Evolutionary conservation across 768 basidiomycete genomes (phyloP), one percentile per base, ranked within the genome.

Genomic region (Boletus pseudo-olivaceus): DNA sequence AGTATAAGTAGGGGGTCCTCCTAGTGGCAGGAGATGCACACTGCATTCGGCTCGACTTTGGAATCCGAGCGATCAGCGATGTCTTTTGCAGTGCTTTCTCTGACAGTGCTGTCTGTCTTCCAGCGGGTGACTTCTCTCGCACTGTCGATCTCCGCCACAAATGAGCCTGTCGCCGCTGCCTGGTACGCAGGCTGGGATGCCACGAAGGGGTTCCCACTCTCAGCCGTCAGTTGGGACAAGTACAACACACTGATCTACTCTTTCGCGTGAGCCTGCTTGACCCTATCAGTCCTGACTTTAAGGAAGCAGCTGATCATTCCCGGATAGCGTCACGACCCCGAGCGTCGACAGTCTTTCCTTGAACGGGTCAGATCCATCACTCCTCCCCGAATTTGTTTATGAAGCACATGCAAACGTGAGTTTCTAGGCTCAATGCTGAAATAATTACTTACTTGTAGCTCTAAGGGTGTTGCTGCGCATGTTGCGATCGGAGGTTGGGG

Each of bases 171-270:
- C 7, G 81, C 81, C 2, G 70, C 78, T 17, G 75, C 80, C 9
- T 90, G 84, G 85, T 88, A 80, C 59, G 79, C 85, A n/a, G 81
- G 82, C 39, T 89, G 79, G 79, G 82, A 88, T 64, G 76, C 79
- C 15, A 68, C 66, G 7, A 62, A 70, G 14, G 75, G 75, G 1
- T 84, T 83, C 60, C 75, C 84, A 4, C 71, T 84, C 17, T 73
- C 75, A 7, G 72, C 75, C 15, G 67, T 90, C 56, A 80, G 75
- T 56, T 90, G 88, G 87, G 69, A 72, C 19, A 88, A 87, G 69
- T 90, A 88, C 66, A 87, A 80, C n/a, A 76, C 81, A 15, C 53
- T 87, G 43, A 82, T 79, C 14, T 89, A 87, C 67, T 76, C 87
- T 0, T 90, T 89, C 58, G 87, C 84, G 77, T 76, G 34, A 35